Percentiles rank a stretch among this genome's conserved stretches.
These are phyloP conservation scores for Penicillium bialowiezense DNA, from an alignment of 495 filamentous ascomycete genomes.

Conservation along the genomic window DNA sequence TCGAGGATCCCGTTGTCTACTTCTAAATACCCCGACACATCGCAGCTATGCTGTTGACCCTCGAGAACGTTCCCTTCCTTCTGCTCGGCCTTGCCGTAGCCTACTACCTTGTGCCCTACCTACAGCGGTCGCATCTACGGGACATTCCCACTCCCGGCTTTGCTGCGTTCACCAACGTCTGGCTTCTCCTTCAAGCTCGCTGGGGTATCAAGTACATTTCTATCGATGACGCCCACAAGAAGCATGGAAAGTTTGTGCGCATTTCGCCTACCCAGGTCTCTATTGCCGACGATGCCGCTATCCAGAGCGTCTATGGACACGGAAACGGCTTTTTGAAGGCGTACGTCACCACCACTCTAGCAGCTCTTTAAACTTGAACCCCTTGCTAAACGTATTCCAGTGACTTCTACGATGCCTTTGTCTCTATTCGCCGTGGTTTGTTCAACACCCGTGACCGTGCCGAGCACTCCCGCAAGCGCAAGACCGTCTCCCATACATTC, in stretches of 20 bases:
- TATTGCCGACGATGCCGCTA: conserved; percentile 57
- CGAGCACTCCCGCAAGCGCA: conserved; percentile 87
- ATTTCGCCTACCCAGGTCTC: conserved; percentile 59
- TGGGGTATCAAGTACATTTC: conserved; percentile 63
- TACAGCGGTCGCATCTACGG: conserved; percentile 60
- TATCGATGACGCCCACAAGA: conserved; percentile 73
- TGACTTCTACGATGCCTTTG: conserved; percentile 89
- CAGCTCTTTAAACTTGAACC: background rate
- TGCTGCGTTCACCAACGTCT: conserved; percentile 72
- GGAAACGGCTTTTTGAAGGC: conserved; percentile 75
- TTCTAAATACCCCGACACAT: background rate
- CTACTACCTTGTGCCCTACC: conserved; percentile 70
- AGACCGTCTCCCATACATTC: conserved; percentile 86
- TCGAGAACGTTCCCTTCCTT: conserved; percentile 58
- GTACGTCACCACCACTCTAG: conserved; percentile 32
- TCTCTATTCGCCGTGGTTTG: conserved; percentile 78
- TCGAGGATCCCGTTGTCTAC: background rate
- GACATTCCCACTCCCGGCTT: conserved; percentile 65
- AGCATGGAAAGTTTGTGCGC: conserved; percentile 58
- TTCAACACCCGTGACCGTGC: conserved; percentile 86
- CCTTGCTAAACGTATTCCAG: conserved; percentile 24
- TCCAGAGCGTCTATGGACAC: conserved; percentile 57
- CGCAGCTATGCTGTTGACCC: conserved; percentile 36
- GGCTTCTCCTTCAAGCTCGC: conserved; percentile 69
- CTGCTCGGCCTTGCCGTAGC: conserved; percentile 49